phyloP scores from a whole-genome alignment of 2,329 filamentous ascomycete genomes.

The Ascochyta koolunga region DNA sequence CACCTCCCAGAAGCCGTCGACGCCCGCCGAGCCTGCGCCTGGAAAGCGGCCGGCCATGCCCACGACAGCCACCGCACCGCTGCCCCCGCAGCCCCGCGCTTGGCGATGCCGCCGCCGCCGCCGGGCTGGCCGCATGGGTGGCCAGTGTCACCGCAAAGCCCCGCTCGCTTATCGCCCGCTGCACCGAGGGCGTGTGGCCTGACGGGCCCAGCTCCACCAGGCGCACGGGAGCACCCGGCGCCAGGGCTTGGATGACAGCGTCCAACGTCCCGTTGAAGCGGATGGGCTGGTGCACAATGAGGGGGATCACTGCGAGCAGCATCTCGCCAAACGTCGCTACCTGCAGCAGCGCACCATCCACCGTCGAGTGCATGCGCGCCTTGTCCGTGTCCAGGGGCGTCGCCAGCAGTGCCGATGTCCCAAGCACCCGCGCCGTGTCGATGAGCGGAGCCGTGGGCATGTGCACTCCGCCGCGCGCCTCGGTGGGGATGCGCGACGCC shows the following conservation, averaged over 20 bases:
- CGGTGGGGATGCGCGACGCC: neutral
- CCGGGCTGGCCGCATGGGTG: too few species aligned
- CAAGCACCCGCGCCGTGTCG: neutral
- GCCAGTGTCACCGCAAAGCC: too few species aligned
- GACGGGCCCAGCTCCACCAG: too few species aligned
- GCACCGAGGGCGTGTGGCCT: too few species aligned
- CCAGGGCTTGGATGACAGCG: too few species aligned
- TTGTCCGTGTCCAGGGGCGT: neutral
- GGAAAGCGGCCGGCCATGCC: slow-evolving; percentile 45
- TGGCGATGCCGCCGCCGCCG: too few species aligned
- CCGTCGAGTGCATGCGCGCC: neutral
- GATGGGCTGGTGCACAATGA: neutral
- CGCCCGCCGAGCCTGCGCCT: slow-evolving; percentile 24
- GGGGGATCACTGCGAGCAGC: neutral
- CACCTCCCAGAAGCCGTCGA: slow-evolving; percentile 42
- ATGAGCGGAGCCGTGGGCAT: neutral
- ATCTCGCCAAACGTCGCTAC: neutral
- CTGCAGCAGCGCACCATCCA: neutral
- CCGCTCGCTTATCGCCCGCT: too few species aligned
- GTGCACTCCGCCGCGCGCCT: too few species aligned
- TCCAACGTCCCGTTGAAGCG: too few species aligned
- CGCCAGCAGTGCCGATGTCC: neutral
- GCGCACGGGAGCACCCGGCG: too few species aligned
- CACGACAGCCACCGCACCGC: slow-evolving; percentile 32
- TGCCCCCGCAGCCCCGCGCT: too few species aligned